Base-by-base conservation (phyloP, 371 early-diverging fungal genomes). In the Mucor circinelloides region DNA sequence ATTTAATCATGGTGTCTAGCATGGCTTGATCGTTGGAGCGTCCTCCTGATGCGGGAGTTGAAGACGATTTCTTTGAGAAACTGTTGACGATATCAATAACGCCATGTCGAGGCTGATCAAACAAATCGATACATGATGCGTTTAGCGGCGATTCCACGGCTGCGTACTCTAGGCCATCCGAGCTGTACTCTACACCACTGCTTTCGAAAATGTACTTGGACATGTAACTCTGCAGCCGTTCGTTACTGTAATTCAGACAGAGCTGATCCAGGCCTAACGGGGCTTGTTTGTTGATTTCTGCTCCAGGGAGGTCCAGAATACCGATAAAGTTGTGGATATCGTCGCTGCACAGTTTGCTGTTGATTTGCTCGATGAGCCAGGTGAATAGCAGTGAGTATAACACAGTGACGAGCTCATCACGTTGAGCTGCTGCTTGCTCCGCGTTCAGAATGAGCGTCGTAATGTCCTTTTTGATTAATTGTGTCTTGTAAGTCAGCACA, bases 341-440 rank as follows among this genome's bases (percentile, higher is more conserved):
- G 4, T 83, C 85, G 42, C 80, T 83, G 71, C 90, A 88, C n/a
- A 97, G 80, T 36, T 91, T 89, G n/a, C 80, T 75, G 77, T 97
- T 97, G 72, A 95, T 88, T 60, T 90, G 88, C 70, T 97, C 98
- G 12, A 96, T 88, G 12, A 98, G 68, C 93, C 96, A 97, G 15
- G 89, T 83, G 72, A 95, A 93, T 19, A 97, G 72, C 7, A 95
- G 85, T 5, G 90, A 89, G 73, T 96, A 97, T 9, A 97, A 83
- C 2, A 88, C 82, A 30, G 80, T 77, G 0, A 94, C 94, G 2
- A 97, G 76, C 3, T 84, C 81, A 70, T 96, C 95, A 13, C 96
- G 87, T 72, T 96, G 96, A 15, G 71, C 68, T 2, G 76, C 73
- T 0, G 97, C 94, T 28, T 85, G 87, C 19, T 85, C 85, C 10